Conservation (phyloP, 768 basidiomycete species). For the Kockovaella imperatae region DNA sequence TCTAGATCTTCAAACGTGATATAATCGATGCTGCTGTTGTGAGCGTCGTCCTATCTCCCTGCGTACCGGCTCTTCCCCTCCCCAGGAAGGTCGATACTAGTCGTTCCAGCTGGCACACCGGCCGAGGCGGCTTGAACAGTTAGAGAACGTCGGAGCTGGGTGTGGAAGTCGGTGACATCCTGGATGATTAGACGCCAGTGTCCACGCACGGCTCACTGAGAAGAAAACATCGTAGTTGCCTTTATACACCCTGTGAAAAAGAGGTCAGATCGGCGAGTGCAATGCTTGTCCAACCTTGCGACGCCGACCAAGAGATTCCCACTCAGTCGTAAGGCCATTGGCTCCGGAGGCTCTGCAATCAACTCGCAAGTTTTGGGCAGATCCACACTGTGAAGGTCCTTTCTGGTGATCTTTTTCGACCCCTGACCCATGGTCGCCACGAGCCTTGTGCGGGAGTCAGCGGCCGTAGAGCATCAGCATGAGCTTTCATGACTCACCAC, state of each 20-base stretch:
- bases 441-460: constrained; percentile 53
- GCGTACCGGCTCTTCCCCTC: constrained; percentile 30
- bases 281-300: constrained; percentile 73
- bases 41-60: background rate
- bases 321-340: constrained; percentile 74
- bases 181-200: constrained; percentile 25
- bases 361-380: constrained; percentile 71
- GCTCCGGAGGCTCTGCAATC: constrained; percentile 74
- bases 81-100: constrained; percentile 55
- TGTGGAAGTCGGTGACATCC: constrained; percentile 76
- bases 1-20: constrained; percentile 27
- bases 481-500: constrained; percentile 19
- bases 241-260: constrained; percentile 24
- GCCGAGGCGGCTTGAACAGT: constrained; percentile 57
- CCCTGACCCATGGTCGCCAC: constrained; percentile 85
- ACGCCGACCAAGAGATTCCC: constrained; percentile 86
- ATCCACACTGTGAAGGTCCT: constrained; percentile 76
- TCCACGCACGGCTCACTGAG: constrained; percentile 9
- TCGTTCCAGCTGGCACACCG: constrained; percentile 47
- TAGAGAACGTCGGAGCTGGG: constrained; percentile 68
- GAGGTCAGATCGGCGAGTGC: too few relatives aligned
- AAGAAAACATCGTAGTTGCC: constrained; percentile 29
- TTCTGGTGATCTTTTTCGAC: constrained; percentile 72
- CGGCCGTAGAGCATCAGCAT: background rate
- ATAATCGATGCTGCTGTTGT: constrained; percentile 20